A percentile compares a stretch with the other conserved stretches of the same genome.
These are phyloP conservation scores for Balakata baccata DNA, from an alignment of 345 rosid species.

Conservation along the genomic window DNA sequence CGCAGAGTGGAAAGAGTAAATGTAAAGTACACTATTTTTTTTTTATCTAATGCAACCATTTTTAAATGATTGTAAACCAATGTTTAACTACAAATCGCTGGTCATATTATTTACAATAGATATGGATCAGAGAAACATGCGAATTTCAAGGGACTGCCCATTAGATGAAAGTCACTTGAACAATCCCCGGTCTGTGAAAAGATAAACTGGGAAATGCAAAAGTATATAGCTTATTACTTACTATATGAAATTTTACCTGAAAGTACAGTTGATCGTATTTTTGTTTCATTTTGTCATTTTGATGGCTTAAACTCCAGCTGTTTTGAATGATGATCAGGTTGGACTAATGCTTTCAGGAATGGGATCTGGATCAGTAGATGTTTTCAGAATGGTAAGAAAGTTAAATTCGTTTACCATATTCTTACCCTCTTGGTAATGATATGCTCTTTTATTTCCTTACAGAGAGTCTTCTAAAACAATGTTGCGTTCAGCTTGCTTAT, in stretches of 20 bases:
- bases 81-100: neutral
- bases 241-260: neutral
- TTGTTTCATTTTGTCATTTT: neutral
- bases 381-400: conserved; percentile 77
- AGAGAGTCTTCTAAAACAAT: neutral
- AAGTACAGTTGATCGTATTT: neutral
- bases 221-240: neutral
- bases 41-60: conserved; percentile 5
- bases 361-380: conserved; percentile 71
- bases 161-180: conserved; percentile 5
- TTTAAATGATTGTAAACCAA: neutral
- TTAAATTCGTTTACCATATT: neutral
- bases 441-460: neutral
- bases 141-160: neutral
- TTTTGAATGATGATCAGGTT: conserved; percentile 53
- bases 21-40: conserved; percentile 40
- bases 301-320: conserved; percentile 5
- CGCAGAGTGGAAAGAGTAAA: conserved; percentile 93
- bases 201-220: neutral
- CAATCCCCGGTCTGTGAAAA: neutral
- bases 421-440: neutral
- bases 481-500: neutral
- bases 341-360: conserved; percentile 96
- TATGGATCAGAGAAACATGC: neutral
- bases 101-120: neutral